Conservation (phyloP, 78 protist genomes). For the Bodo saltans region DNA sequence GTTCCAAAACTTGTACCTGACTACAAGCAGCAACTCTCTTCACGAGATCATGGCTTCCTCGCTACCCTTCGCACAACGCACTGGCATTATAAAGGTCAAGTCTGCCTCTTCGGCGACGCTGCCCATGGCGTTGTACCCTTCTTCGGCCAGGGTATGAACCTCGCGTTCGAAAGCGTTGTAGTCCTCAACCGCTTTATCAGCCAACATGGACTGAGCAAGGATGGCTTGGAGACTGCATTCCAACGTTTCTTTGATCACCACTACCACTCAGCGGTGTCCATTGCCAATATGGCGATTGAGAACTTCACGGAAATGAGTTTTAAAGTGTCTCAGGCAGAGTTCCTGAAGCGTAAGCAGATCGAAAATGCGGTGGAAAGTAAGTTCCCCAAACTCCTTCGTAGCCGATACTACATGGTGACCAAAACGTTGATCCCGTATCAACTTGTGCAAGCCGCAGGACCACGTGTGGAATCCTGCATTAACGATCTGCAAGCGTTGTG, state of each 20-base stretch:
- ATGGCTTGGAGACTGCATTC: neutral
- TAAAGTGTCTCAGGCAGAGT: constrained; percentile 8
- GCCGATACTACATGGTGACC: constrained; percentile 25
- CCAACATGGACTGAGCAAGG: neutral
- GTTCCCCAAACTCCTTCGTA: neutral
- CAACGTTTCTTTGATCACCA: neutral
- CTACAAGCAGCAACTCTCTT: neutral
- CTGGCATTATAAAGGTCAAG: neutral
- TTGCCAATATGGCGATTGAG: constrained; percentile 17
- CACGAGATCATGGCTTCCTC: constrained; percentile 21
- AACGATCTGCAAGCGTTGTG: too few species aligned
- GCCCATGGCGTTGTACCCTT: constrained; percentile 93
- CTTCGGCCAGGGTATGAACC: constrained; percentile 89
- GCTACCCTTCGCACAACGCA: constrained; percentile 6
- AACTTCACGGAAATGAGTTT: constrained; percentile 5
- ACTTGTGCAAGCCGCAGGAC: neutral
- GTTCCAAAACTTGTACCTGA: neutral
- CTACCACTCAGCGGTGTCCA: neutral
- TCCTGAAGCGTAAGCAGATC: neutral
- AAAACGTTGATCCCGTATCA: constrained; percentile 19
- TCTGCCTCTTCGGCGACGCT: constrained; percentile 67
- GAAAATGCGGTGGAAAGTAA: constrained; percentile 5
- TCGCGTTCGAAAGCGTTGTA: constrained; percentile 53
- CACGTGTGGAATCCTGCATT: neutral
- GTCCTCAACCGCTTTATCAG: neutral